phyloP scores from a whole-genome alignment of 768 basidiomycete species.

The Dioszegia hungarica region DNA sequence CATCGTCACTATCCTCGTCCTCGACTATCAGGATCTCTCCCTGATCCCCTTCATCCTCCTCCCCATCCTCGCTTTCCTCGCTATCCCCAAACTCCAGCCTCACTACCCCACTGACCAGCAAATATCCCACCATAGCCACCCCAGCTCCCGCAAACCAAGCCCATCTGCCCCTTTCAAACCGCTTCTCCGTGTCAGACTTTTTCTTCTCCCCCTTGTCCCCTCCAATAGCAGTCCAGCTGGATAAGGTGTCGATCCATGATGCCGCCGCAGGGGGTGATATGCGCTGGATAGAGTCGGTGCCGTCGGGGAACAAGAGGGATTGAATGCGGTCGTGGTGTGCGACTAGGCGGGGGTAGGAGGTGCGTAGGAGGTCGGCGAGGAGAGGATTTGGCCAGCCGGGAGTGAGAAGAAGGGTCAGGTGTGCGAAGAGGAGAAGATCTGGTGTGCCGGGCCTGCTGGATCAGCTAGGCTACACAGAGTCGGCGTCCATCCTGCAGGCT shows the following conservation, averaged over 20 bases:
- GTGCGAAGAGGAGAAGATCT: conserved; percentile 27
- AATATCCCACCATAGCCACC: conserved; percentile 34
- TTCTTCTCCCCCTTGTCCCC: conserved; percentile 8
- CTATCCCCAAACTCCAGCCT: conserved; percentile 20
- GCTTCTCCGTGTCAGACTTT: conserved; percentile 24
- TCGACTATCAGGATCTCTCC: not conserved
- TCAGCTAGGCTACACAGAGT: not conserved
- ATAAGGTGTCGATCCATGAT: not conserved
- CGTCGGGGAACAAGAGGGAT: conserved; percentile 13
- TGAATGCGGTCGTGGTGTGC: conserved; percentile 24
- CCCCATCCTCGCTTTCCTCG: conserved; percentile 7
- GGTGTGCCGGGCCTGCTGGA: conserved; percentile 26
- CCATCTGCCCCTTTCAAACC: conserved; percentile 34
- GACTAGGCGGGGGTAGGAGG: conserved; percentile 19
- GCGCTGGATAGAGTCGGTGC: not conserved
- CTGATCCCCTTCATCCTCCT: conserved; percentile 6
- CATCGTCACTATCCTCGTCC: not conserved
- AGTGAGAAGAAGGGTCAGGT: conserved; percentile 25
- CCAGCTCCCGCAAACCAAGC: conserved; percentile 37
- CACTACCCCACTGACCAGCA: conserved; percentile 35
- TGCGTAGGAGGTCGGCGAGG: conserved; percentile 18
- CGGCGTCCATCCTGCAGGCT: too few relatives aligned
- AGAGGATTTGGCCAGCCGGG: conserved; percentile 29
- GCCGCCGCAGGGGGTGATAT: not conserved
- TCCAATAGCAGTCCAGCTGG: not conserved